Evolutionary conservation across 306 rosid species (phyloP).

Genomic region (Sechiopsis laciniata): DNA sequence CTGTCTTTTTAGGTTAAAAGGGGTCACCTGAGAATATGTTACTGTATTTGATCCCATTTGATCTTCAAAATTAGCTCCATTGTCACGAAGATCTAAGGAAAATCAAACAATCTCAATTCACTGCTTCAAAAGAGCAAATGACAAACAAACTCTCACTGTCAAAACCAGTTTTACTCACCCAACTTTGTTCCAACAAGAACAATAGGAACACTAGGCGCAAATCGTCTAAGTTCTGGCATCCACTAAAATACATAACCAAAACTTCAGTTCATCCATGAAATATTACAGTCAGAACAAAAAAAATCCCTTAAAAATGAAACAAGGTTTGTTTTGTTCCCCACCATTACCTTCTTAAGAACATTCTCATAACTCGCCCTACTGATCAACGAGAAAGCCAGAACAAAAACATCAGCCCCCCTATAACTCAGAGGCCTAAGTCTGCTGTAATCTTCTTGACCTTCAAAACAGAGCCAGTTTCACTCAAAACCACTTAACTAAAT

Average conservation of each 20-base stretch:
- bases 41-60: constrained; percentile 70
- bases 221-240: constrained; percentile 97
- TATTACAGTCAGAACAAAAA: constrained; percentile 4
- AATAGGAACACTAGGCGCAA: constrained; percentile 91
- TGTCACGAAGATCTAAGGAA: constrained; percentile 76
- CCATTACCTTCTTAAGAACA: constrained; percentile 86
- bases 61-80: constrained; percentile 65
- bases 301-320: neutral
- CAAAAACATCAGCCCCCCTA: constrained; percentile 93
- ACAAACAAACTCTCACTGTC: too few relatives aligned
- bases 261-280: constrained; percentile 18
- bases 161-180: constrained; percentile 39
- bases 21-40: constrained; percentile 66
- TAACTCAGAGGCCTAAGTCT: constrained; percentile 97
- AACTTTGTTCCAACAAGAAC: constrained; percentile 96
- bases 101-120: constrained; percentile 4
- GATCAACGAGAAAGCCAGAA: constrained; percentile 80
- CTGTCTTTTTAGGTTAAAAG: neutral
- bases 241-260: constrained; percentile 47
- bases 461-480: constrained; percentile 24
- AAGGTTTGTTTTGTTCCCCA: neutral
- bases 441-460: constrained; percentile 97
- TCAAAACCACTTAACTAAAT: constrained; percentile 16
- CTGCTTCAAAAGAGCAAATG: too few relatives aligned
- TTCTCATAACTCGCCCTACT: constrained; percentile 94